phyloP scores from a whole-genome alignment of 2,329 filamentous ascomycete species.

The Epichloe gansuensis region DNA sequence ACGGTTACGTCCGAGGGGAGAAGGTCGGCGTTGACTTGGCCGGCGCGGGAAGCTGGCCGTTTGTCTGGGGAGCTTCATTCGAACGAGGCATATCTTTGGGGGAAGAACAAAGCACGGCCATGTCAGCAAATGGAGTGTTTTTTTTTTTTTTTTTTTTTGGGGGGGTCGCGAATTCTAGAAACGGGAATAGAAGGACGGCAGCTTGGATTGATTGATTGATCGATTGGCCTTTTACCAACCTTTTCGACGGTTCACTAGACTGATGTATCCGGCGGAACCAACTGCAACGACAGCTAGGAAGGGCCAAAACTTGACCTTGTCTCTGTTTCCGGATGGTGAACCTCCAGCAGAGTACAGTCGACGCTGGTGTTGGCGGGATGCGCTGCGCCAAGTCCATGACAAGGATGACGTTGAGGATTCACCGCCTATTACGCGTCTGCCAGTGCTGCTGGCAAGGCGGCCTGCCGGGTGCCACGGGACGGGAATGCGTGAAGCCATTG shows the following conservation, averaged over 20 bases:
- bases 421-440: conserved; percentile 1
- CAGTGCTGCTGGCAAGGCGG: conserved; percentile 8
- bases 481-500: conserved; percentile 22
- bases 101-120: neutral
- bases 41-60: conserved; percentile 33
- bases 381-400: conserved; percentile 7
- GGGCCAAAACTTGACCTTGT: conserved; percentile 44
- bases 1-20: conserved; percentile 71
- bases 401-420: conserved; percentile 9
- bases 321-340: conserved; percentile 17
- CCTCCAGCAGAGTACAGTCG: conserved; percentile 28
- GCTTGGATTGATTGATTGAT: neutral
- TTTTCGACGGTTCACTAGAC: conserved; percentile 36
- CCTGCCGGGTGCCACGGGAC: conserved; percentile 14
- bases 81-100: conserved; percentile 27
- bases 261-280: conserved; percentile 36
- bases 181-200: neutral
- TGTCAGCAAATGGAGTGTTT: neutral
- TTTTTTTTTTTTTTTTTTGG: neutral
- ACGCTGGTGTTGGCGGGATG: conserved; percentile 12
- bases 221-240: conserved; percentile 22
- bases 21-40: conserved; percentile 55
- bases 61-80: conserved; percentile 24
- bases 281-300: conserved; percentile 38
- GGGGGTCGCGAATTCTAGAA: neutral